Percentiles rank a stretch among this genome's conserved stretches.
Conservation (phyloP, 169 alveolate species). For the Plasmodium knowlesi region DNA sequence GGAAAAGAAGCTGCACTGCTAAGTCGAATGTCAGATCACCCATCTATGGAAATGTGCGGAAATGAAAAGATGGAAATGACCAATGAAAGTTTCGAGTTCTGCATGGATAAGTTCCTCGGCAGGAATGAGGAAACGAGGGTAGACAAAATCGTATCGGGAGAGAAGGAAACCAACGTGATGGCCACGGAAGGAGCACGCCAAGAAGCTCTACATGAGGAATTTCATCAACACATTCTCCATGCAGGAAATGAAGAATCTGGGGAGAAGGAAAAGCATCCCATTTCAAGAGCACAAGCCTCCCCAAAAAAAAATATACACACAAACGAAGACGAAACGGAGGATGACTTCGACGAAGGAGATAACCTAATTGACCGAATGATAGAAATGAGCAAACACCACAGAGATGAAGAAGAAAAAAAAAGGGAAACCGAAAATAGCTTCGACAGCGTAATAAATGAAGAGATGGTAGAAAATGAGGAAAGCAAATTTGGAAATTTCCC, state of each 20-base stretch:
- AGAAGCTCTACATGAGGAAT: neutral
- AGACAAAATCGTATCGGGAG: neutral
- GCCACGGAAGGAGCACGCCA: neutral
- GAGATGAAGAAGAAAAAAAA: neutral
- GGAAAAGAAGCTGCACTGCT: neutral
- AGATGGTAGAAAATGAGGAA: conserved; percentile 8
- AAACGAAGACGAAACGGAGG: neutral
- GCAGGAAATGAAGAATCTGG: neutral
- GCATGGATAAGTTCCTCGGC: neutral
- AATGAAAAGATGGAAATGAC: neutral
- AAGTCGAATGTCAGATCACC: neutral
- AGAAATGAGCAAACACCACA: neutral
- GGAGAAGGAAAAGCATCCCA: neutral
- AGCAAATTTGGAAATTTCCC: conserved; percentile 1
- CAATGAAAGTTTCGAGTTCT: neutral
- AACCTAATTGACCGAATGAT: neutral
- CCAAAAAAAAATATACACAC: neutral
- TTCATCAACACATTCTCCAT: neutral
- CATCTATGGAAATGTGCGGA: neutral
- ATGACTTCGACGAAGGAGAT: neutral
- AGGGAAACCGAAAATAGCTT: neutral
- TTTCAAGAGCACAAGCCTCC: neutral
- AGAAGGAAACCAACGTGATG: neutral
- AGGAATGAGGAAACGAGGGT: neutral
- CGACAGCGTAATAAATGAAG: conserved; percentile 11